phyloP scores from a whole-genome alignment of 805 yeast species.

The Saturnispora dispora region DNA sequence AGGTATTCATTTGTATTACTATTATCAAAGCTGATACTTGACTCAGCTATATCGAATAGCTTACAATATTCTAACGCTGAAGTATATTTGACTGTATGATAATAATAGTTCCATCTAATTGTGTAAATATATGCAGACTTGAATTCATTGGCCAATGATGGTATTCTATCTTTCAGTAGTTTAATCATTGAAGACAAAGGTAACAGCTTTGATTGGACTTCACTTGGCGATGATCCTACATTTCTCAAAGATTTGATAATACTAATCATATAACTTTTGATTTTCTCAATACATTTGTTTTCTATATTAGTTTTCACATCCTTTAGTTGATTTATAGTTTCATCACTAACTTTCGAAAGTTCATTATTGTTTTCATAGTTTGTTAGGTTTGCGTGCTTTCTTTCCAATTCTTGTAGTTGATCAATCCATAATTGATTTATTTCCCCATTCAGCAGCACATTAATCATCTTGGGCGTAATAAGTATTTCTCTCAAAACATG shows the following conservation, averaged over 20 bases:
- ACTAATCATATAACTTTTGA: conserved; percentile 56
- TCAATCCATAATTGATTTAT: conserved; percentile 59
- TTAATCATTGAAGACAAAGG: conserved; percentile 51
- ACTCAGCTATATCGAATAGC: conserved; percentile 45
- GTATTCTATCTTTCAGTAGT: conserved; percentile 47
- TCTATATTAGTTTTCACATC: conserved; percentile 42
- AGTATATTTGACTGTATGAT: conserved; percentile 68
- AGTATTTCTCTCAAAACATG: conserved; percentile 71
- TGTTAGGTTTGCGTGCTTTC: conserved; percentile 47
- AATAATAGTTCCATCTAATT: conserved; percentile 86
- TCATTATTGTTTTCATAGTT: conserved; percentile 41
- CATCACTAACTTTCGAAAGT: conserved; percentile 12
- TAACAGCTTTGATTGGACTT: conserved; percentile 57
- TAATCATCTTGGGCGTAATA: conserved; percentile 64
- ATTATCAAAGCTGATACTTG: conserved; percentile 9
- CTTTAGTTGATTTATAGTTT: conserved; percentile 19
- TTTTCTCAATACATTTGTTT: conserved; percentile 61
- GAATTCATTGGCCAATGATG: conserved; percentile 60
- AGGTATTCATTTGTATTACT: conserved; percentile 43
- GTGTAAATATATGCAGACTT: conserved; percentile 77
- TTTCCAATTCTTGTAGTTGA: conserved; percentile 31
- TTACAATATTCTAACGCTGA: conserved; percentile 61
- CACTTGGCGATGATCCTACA: conserved; percentile 62
- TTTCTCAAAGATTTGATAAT: conserved; percentile 62
- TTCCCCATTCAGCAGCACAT: conserved; percentile 47